Conservation (phyloP, 768 basidiomycete species). For the Amanita rubescens region DNA sequence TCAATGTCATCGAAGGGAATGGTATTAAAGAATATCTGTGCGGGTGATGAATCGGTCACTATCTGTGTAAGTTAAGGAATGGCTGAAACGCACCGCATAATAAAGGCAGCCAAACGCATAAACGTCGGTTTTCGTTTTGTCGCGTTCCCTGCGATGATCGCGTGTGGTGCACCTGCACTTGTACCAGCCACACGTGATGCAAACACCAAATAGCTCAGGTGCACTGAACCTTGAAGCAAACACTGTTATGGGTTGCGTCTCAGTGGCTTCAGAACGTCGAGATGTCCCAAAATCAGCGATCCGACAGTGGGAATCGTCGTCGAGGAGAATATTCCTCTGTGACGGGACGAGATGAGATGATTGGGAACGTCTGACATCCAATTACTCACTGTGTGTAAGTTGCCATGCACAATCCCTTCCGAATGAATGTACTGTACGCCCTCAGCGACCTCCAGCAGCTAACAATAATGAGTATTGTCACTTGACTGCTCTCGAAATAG, state of each 20-base stretch:
- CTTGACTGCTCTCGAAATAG: too few relatives aligned
- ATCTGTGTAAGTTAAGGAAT: not conserved
- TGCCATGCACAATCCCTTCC: constrained; percentile 2
- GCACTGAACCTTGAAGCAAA: not conserved
- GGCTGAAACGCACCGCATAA: not conserved
- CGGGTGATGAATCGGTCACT: not conserved
- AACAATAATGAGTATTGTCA: not conserved
- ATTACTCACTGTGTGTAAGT: not conserved
- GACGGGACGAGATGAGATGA: not conserved
- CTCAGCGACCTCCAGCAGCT: not conserved
- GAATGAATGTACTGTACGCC: constrained; percentile 3
- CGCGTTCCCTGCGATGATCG: not conserved
- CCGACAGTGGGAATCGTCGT: not conserved
- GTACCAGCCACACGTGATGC: not conserved
- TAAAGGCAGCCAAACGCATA: constrained; percentile 4
- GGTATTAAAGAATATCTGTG: not conserved
- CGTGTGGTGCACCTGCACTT: too few relatives aligned
- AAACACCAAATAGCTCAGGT: not conserved
- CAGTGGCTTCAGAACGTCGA: not conserved
- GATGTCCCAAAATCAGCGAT: constrained; percentile 2
- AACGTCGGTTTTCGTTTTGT: not conserved
- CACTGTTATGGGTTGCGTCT: not conserved
- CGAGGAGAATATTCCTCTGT: not conserved
- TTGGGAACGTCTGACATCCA: not conserved
- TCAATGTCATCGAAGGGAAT: not conserved